phyloP scores from a whole-genome alignment of 768 basidiomycete genomes.

The Crepidotus variabilis region DNA sequence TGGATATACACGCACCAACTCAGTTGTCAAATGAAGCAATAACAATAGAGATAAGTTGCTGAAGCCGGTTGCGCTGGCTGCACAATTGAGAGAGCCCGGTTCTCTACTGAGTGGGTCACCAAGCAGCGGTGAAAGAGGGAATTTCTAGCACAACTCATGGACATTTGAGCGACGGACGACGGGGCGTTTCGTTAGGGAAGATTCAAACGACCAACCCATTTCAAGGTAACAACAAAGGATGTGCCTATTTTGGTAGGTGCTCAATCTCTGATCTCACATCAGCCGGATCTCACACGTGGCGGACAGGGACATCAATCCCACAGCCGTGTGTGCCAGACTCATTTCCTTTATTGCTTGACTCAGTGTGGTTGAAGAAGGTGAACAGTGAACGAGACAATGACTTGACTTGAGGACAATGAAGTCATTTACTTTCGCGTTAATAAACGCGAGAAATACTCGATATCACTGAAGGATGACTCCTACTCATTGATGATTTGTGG shows the following conservation, averaged over 20 bases:
- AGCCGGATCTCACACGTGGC: slow-evolving; percentile 7
- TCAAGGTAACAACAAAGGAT: slow-evolving; percentile 25
- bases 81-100: neutral
- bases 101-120: slow-evolving; percentile 1
- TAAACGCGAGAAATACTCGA: neutral
- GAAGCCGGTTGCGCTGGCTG: neutral
- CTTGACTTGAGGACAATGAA: neutral
- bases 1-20: slow-evolving; percentile 21
- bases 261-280: slow-evolving; percentile 17
- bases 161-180: neutral
- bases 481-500: neutral
- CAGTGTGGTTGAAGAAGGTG: neutral
- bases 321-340: neutral
- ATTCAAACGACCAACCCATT: slow-evolving; percentile 25
- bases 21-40: slow-evolving; percentile 20
- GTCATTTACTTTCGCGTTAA: neutral
- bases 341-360: neutral
- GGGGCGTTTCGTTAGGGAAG: slow-evolving; percentile 11
- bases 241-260: slow-evolving; percentile 14
- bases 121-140: slow-evolving; percentile 4
- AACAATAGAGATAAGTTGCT: slow-evolving; percentile 11
- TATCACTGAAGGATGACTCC: neutral
- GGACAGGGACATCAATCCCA: neutral
- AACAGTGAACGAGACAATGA: neutral
- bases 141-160: neutral